These are phyloP conservation scores for Paxillus involutus DNA, from an alignment of 768 basidiomycete genomes.

Conservation along the genomic window DNA sequence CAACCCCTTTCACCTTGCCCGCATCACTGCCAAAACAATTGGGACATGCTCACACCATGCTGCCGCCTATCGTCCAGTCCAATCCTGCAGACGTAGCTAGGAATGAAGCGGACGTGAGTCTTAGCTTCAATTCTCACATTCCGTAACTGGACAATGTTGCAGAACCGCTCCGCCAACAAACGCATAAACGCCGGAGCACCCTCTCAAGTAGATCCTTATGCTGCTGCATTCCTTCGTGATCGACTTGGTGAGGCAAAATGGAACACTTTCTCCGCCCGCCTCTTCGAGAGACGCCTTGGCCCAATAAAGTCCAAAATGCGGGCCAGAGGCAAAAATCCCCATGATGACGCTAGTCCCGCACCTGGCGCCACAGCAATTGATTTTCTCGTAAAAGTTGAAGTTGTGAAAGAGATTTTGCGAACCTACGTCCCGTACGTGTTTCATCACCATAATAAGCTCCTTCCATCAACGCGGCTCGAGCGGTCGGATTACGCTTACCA, in stretches of 20 bases:
- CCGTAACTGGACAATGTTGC: slow-evolving; percentile 11
- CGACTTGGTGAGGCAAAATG: slow-evolving; percentile 43
- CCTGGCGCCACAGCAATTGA: slow-evolving; percentile 46
- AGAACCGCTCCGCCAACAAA: slow-evolving; percentile 29
- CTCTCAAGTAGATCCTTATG: slow-evolving; percentile 41
- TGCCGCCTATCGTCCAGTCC: slow-evolving; percentile 35
- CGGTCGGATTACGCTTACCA: slow-evolving; percentile 21
- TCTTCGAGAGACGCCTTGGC: slow-evolving; percentile 46
- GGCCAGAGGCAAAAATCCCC: slow-evolving; percentile 27
- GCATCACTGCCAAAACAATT: slow-evolving; percentile 23
- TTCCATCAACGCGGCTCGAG: slow-evolving; percentile 4
- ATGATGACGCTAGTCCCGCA: slow-evolving; percentile 24
- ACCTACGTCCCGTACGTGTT: slow-evolving; percentile 48
- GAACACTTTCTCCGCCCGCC: slow-evolving; percentile 45
- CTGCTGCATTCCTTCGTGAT: slow-evolving; percentile 45
- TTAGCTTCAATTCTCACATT: not conserved
- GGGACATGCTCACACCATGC: slow-evolving; percentile 27
- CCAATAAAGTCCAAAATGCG: slow-evolving; percentile 38
- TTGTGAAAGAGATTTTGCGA: slow-evolving; percentile 49
- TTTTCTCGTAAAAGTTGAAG: slow-evolving; percentile 53
- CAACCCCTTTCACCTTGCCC: slow-evolving; percentile 16
- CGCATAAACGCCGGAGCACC: slow-evolving; percentile 19
- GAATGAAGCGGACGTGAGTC: slow-evolving; percentile 25
- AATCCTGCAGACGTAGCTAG: slow-evolving; percentile 28
- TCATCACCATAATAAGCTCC: not conserved